Evolutionary conservation across 768 basidiomycete species (phyloP), one percentile per base, ranked within the genome.

Genomic region (Mycena latifolia): DNA sequence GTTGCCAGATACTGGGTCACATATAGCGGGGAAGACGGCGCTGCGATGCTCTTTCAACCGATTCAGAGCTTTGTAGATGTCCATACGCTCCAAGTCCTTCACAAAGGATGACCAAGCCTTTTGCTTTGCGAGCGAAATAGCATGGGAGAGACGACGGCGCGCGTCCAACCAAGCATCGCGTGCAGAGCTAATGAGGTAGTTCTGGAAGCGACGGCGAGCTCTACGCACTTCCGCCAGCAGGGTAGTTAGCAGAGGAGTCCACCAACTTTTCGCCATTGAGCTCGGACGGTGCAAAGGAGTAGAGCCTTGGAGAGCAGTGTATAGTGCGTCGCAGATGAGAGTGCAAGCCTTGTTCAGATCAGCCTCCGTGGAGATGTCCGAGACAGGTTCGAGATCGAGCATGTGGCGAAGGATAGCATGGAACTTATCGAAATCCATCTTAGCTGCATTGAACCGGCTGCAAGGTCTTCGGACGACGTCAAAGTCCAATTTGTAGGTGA

Each of bases 61-160:
- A 4, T 52, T 61, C 2, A 51, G 27, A 3, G 59, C 59, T 14
- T 61, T 61, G 59, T 29, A 61, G 1, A 52, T 15, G 50, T 61
- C 39, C 2, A 39, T 24, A 0, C 59, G 9, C 28, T 61, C 50
- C 2, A 61, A 50, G 2, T 61, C 59, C 28, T n/a, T 20, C 0
- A 61, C 37, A n/a, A 61, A 61, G 0, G n/a, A 14, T 5, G n/a
- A 5, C 39, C 48, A 61, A 0, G 41, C 59, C 9, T 11, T 14
- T n/a, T 51, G 48, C 22, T 61, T 61, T 2, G 59, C 59, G 1
- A 7, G 4, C 5, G 59, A 41, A 12, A 61, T 61, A 1, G 59
- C 59, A 0, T n/a, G 18, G 24, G 31, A 61, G 10, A 61, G 37
- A 1, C n/a, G 35, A 0, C 59, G 24, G 5, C 50, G 18, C 4